Evolutionary conservation across 345 rosid genomes (phyloP).

Genomic region (Populus alba): DNA sequence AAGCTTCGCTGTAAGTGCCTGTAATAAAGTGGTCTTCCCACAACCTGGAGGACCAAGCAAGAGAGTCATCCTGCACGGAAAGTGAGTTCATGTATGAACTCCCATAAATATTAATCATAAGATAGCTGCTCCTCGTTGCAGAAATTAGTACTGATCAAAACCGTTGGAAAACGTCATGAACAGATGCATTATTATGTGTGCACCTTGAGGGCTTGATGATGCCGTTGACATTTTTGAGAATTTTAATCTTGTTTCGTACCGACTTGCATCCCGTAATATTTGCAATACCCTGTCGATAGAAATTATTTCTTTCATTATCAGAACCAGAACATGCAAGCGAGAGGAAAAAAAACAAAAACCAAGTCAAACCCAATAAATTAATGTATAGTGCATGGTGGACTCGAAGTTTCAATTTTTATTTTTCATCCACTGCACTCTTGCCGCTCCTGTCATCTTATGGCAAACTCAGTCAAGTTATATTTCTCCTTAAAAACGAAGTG

Average conservation of each 20-base stretch:
- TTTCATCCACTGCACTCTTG: too few species aligned
- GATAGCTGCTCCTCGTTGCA: too few species aligned
- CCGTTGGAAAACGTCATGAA: background rate
- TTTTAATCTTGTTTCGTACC: conserved; percentile 12
- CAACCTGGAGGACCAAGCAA: conserved; percentile 55
- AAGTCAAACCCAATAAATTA: background rate
- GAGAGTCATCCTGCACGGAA: conserved; percentile 36
- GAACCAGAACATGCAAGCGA: background rate
- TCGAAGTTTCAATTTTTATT: too few species aligned
- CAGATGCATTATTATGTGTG: background rate
- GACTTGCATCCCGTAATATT: background rate
- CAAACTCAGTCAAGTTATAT: too few species aligned
- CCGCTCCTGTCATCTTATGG: too few species aligned
- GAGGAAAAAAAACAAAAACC: background rate
- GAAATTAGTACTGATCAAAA: background rate
- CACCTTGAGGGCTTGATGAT: conserved; percentile 56
- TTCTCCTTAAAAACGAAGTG: too few species aligned
- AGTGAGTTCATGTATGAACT: background rate
- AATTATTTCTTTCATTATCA: background rate
- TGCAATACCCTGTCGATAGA: background rate
- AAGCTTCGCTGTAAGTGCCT: conserved; percentile 47
- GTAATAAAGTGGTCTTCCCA: conserved; percentile 49
- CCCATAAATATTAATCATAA: too few species aligned
- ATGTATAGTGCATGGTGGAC: too few species aligned
- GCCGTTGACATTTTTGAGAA: conserved; percentile 46